Percentiles rank a stretch among this genome's conserved stretches.
These are phyloP conservation scores for Aspergillus mulundensis DNA, from an alignment of 495 filamentous ascomycete genomes.

Conservation along the genomic window DNA sequence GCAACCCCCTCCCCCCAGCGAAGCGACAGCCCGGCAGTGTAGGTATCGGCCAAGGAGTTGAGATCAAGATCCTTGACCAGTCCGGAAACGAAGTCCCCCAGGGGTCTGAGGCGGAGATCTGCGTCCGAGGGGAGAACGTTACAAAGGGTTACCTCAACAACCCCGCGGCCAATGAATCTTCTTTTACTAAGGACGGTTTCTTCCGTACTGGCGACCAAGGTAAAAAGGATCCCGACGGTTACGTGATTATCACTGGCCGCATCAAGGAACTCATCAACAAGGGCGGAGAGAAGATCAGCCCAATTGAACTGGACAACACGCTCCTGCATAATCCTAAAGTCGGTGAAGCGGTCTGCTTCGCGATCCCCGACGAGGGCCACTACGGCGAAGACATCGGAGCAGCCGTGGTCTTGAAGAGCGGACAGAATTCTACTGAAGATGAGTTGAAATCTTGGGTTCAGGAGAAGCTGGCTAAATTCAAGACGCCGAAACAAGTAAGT, in stretches of 20 bases:
- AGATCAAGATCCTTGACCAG: conserved; percentile 69
- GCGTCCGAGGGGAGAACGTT: conserved; percentile 73
- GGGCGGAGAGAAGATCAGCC: conserved; percentile 78
- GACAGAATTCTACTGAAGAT: conserved; percentile 44
- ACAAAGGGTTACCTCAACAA: conserved; percentile 83
- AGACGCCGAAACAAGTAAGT: conserved; percentile 75
- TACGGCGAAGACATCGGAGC: conserved; percentile 81
- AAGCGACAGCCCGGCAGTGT: conserved; percentile 75
- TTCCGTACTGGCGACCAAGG: conserved; percentile 87
- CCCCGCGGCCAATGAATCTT: conserved; percentile 60
- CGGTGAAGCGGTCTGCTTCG: conserved; percentile 75
- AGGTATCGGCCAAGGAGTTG: conserved; percentile 75
- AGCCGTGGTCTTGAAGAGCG: conserved; percentile 69
- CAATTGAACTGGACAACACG: conserved; percentile 80
- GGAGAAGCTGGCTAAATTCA: conserved; percentile 70
- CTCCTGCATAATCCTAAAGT: conserved; percentile 64
- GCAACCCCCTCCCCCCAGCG: conserved; percentile 71
- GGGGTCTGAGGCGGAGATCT: conserved; percentile 72
- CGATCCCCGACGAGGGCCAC: conserved; percentile 46
- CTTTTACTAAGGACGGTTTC: conserved; percentile 66
- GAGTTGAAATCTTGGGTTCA: conserved; percentile 64
- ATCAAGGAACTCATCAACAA: conserved; percentile 87
- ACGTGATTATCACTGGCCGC: conserved; percentile 70
- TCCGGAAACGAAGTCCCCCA: conserved; percentile 57
- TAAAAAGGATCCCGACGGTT: conserved; percentile 66